Conservation (phyloP, 352 stramenopile genomes). For the Phytophthora foliorum region DNA sequence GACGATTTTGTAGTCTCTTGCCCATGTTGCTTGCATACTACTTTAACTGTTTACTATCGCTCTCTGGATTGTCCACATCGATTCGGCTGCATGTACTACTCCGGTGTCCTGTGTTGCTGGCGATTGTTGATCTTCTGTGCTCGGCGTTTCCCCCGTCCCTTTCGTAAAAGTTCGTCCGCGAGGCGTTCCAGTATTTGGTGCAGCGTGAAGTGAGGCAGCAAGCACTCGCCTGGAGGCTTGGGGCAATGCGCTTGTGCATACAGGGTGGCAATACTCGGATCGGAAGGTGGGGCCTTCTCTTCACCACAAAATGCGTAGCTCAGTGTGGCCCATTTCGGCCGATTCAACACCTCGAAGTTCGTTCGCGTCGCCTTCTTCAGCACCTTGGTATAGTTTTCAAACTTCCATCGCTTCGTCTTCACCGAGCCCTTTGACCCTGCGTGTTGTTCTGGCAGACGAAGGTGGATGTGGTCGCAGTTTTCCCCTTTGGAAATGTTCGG, state of each 20-base stretch:
- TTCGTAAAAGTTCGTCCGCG: conserved; percentile 48
- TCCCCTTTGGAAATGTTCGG: conserved; percentile 38
- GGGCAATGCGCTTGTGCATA: conserved; percentile 42
- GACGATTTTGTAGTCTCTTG: conserved; percentile 19
- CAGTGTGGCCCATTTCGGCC: conserved; percentile 25
- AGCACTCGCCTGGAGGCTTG: conserved; percentile 44
- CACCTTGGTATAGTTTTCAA: conserved; percentile 54
- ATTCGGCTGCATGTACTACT: not conserved
- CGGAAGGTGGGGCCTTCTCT: conserved; percentile 12
- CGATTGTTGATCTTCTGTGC: conserved; percentile 30
- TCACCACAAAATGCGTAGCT: conserved; percentile 57
- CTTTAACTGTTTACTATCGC: conserved; percentile 5
- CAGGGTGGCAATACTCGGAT: conserved; percentile 21
- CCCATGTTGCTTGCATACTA: conserved; percentile 8
- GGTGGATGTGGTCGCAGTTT: conserved; percentile 54
- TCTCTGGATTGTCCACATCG: not conserved
- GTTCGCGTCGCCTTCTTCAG: conserved; percentile 26
- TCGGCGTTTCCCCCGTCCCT: conserved; percentile 35
- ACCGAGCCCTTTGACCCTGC: conserved; percentile 6
- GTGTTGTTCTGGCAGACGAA: conserved; percentile 28
- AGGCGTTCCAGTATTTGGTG: conserved; percentile 66
- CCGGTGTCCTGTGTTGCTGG: conserved; percentile 9
- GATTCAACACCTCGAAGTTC: conserved; percentile 19
- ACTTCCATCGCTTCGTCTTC: conserved; percentile 34
- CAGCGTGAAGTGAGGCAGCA: conserved; percentile 55